phyloP scores from a whole-genome alignment of 2,329 filamentous ascomycete species.

The Penicillium griseofulvum region DNA sequence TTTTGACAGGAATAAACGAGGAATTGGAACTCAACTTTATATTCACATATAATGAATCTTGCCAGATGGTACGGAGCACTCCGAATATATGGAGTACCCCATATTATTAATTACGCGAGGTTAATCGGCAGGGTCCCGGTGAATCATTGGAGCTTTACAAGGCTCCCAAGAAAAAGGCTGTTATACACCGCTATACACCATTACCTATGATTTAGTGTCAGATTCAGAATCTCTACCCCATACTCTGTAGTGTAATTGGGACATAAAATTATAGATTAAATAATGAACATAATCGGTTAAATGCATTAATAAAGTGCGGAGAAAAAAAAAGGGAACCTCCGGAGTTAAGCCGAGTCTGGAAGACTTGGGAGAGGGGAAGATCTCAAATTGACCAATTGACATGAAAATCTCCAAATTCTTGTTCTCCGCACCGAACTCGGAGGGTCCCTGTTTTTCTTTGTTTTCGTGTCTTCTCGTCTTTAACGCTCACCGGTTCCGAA shows the following conservation, averaged over 20 bases:
- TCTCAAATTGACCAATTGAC: slow-evolving; percentile 3
- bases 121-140: background rate
- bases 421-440: slow-evolving; percentile 21
- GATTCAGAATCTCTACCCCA: no score
- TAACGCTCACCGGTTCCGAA: background rate
- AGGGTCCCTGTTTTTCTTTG: no score
- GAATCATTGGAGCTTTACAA: background rate
- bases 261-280: no score
- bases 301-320: background rate
- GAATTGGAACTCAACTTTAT: background rate
- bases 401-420: slow-evolving; percentile 15
- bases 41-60: background rate
- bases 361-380: slow-evolving; percentile 7
- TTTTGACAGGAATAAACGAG: background rate
- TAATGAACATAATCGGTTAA: background rate
- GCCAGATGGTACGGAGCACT: no score
- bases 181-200: no score
- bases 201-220: no score
- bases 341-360: slow-evolving; percentile 19
- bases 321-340: slow-evolving; percentile 7
- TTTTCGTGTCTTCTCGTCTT: background rate
- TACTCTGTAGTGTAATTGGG: no score
- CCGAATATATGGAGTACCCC: background rate
- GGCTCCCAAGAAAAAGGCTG: no score
- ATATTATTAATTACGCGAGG: background rate